Conservation (phyloP, 129 eudicot species). For the Flaveria brownii region DNA sequence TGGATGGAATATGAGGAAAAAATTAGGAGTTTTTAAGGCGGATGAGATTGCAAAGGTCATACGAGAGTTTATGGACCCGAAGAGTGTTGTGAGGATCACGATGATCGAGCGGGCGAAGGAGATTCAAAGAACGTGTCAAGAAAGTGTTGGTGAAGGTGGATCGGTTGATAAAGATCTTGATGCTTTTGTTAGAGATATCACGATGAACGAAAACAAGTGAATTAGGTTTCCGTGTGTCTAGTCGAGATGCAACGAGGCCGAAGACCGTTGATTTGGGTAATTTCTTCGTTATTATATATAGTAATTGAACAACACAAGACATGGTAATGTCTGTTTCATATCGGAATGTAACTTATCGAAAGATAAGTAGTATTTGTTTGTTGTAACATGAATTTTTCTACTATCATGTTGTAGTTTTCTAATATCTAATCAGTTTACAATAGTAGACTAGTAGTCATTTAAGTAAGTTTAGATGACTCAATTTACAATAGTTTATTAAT, state of each 20-base stretch:
- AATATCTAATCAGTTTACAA: too few relatives aligned
- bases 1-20: constrained; percentile 35
- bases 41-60: constrained; percentile 37
- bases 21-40: constrained; percentile 9
- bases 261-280: not conserved
- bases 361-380: too few relatives aligned
- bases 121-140: constrained; percentile 26
- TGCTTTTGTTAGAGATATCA: constrained; percentile 30
- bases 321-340: too few relatives aligned
- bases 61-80: constrained; percentile 44
- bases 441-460: too few relatives aligned
- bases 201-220: not conserved
- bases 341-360: too few relatives aligned
- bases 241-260: not conserved
- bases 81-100: constrained; percentile 36
- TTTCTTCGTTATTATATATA: not conserved
- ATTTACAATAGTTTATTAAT: too few relatives aligned
- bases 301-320: not conserved
- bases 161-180: constrained; percentile 29
- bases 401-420: too few relatives aligned
- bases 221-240: not conserved
- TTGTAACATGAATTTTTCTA: too few relatives aligned
- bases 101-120: constrained; percentile 37
- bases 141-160: constrained; percentile 31
- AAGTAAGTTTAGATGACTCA: too few relatives aligned